These are phyloP conservation scores for Suillus placidus DNA, from an alignment of 768 basidiomycete species.

Conservation along the genomic window DNA sequence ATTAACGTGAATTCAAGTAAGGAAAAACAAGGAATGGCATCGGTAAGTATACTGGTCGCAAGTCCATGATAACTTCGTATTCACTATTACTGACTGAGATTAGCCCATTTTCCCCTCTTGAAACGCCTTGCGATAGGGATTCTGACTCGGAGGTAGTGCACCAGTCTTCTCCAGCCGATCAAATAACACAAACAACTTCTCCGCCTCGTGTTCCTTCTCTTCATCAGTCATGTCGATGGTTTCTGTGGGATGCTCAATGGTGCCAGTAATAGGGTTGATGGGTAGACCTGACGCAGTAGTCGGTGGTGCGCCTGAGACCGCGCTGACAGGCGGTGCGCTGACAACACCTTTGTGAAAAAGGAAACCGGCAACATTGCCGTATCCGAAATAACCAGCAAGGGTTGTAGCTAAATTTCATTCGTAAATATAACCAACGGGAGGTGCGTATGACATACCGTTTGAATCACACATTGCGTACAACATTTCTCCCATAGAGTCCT, in stretches of 20 bases:
- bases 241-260: constrained; percentile 44
- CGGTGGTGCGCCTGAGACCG: constrained; percentile 35
- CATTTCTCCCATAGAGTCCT: constrained; percentile 84
- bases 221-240: constrained; percentile 82
- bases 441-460: constrained; percentile 49
- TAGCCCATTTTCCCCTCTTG: constrained; percentile 29
- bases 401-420: constrained; percentile 52
- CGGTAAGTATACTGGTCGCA: not conserved
- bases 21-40: not conserved
- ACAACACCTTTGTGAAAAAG: constrained; percentile 90
- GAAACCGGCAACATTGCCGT: constrained; percentile 95
- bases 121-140: constrained; percentile 75
- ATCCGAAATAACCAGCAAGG: constrained; percentile 82
- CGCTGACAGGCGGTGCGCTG: constrained; percentile 48
- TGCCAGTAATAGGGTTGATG: constrained; percentile 91
- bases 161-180: constrained; percentile 84
- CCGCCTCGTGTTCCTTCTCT: constrained; percentile 93
- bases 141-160: constrained; percentile 61
- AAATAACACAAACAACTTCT: constrained; percentile 89
- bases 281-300: constrained; percentile 42
- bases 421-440: constrained; percentile 3
- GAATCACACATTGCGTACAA: constrained; percentile 82
- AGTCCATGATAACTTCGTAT: not conserved
- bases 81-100: not conserved
- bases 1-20: constrained; percentile 4